Evolutionary conservation across 306 rosid genomes (phyloP), one percentile per base, ranked within the genome.

Genomic region (Trichosanthes truncata): DNA sequence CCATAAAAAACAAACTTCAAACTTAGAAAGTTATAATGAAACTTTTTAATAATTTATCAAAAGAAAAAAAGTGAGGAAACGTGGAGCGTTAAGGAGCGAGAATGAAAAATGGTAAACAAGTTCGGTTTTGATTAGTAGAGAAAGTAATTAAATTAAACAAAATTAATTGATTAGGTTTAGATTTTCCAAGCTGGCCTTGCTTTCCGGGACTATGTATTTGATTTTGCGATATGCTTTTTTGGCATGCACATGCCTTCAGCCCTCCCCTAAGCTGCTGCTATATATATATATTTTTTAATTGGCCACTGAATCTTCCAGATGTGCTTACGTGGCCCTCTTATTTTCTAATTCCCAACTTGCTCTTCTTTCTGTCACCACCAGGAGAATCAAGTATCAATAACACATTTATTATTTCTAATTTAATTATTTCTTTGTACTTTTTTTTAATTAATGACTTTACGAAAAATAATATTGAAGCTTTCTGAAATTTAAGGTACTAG

Each of bases 161-260:
- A 61, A 0, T 3, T 2, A 65, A n/a, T 69, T 11, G 14, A 45
- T 25, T 13, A 72, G 59, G n/a, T 25, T 72, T 43, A 13, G 11
- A 23, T 12, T 23, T 25, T 71, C 76, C 76, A 41, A 71, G 77
- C 77, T 71, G 77, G 36, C 77, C 40, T 71, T 21, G 17, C 77
- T 71, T 71, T 71, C 53, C n/a, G 76, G 8, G n/a, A 23, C 12
- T 25, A 45, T 63, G 10, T 63, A 63, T 46, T 31, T 46, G n/a
- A 46, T 73, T 63, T 63, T 17, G 43, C 1, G 17, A 73, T 73
- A 6, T 46, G 60, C 60, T 73, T 73, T 73, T 74, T 29, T 48
- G 78, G 78, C 78, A 74, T 74, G 78, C 78, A 74, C 78, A 48
- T 74, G 78, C 60, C 17, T 38, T 4, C 31, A 10, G 33, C 38